phyloP scores from a whole-genome alignment of 2,329 filamentous ascomycete species.

The Aspergillus cejpii region DNA sequence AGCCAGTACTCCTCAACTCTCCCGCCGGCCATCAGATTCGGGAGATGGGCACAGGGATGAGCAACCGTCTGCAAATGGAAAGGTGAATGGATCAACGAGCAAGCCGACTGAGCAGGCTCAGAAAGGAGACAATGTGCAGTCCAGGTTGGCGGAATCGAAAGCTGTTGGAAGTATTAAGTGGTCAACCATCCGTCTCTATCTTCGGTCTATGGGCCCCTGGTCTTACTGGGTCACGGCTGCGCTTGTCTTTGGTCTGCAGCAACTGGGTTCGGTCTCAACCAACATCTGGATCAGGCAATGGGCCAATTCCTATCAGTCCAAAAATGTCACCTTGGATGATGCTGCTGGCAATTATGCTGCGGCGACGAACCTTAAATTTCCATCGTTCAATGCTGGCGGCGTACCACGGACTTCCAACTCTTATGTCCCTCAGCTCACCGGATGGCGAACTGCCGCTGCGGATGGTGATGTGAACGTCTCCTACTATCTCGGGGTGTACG shows the following conservation, averaged over 20 bases:
- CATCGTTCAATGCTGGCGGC: slow-evolving; percentile 33
- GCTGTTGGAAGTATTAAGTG: slow-evolving; percentile 81
- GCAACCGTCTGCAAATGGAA: slow-evolving; percentile 44
- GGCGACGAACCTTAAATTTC: slow-evolving; percentile 31
- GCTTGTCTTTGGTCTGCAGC: slow-evolving; percentile 70
- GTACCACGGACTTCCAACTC: slow-evolving; percentile 31
- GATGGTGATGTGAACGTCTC: slow-evolving; percentile 60
- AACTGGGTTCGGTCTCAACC: slow-evolving; percentile 76
- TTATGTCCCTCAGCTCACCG: slow-evolving; percentile 25
- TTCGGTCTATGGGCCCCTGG: slow-evolving; percentile 88
- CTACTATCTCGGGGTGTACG: slow-evolving; percentile 82
- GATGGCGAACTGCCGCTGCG: slow-evolving; percentile 11
- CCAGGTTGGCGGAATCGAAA: slow-evolving; percentile 63
- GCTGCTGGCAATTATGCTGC: slow-evolving; percentile 40
- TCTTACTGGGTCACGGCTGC: slow-evolving; percentile 83
- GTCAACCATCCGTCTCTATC: slow-evolving; percentile 76
- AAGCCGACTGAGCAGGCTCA: slow-evolving; percentile 33
- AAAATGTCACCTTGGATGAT: slow-evolving; percentile 31
- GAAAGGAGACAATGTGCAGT: slow-evolving; percentile 43
- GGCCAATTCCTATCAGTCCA: slow-evolving; percentile 75
- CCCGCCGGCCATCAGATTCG: slow-evolving; percentile 68
- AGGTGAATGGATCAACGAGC: slow-evolving; percentile 37
- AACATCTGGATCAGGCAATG: slow-evolving; percentile 94
- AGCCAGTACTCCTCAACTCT: slow-evolving; percentile 65
- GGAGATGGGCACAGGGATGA: slow-evolving; percentile 56